A percentile compares a stretch with the other conserved stretches of the same genome.
Conservation (phyloP, 2,329 filamentous ascomycete species). For the Fusarium duplospermum region DNA sequence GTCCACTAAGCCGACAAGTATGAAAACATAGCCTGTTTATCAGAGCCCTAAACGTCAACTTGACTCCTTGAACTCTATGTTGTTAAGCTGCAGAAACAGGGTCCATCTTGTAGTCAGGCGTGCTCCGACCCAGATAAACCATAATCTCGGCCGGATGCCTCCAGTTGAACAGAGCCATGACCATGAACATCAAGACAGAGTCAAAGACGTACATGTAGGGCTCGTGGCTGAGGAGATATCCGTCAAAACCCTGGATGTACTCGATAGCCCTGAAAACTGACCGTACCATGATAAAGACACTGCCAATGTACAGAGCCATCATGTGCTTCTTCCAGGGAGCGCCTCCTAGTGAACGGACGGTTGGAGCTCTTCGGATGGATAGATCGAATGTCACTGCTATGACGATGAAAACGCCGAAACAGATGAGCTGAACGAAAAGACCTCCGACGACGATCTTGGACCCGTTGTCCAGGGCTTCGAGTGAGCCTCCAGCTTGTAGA, state of each 20-base stretch:
- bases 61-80: too few species aligned
- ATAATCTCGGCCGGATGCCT: constrained; percentile 44
- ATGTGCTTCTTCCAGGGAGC: constrained; percentile 48
- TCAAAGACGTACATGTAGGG: constrained; percentile 51
- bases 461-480: constrained; percentile 46
- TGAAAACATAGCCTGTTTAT: not conserved
- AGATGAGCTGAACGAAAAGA: constrained; percentile 63
- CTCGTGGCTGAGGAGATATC: constrained; percentile 48
- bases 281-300: constrained; percentile 52
- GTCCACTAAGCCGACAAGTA: not conserved
- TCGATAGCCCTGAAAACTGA: constrained; percentile 55
- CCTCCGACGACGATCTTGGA: constrained; percentile 62
- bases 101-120: constrained; percentile 20
- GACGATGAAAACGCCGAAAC: constrained; percentile 65
- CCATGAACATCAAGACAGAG: constrained; percentile 47
- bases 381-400: constrained; percentile 58
- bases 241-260: constrained; percentile 50
- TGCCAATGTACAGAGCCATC: constrained; percentile 33
- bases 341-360: not conserved
- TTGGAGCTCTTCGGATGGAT: constrained; percentile 17
- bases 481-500: constrained; percentile 42
- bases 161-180: constrained; percentile 59
- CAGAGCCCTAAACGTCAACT: not conserved
- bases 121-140: not conserved
- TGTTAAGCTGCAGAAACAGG: not conserved